Conservation (phyloP, 78 protist species). For the Dictyostelium discoideum region DNA sequence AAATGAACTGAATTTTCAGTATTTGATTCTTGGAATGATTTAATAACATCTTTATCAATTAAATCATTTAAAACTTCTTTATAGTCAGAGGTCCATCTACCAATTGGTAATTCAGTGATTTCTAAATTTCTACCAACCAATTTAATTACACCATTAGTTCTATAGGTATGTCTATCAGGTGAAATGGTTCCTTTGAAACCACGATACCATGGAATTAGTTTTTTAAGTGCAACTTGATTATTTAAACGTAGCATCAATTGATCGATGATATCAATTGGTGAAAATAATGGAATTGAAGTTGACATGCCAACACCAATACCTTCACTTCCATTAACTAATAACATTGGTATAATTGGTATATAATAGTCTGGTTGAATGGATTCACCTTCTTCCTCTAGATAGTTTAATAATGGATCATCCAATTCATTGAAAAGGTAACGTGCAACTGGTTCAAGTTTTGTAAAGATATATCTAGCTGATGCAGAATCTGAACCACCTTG, state of each 20-base stretch:
- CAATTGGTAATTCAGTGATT: constrained; percentile 88
- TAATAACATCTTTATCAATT: constrained; percentile 8
- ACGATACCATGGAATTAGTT: constrained; percentile 38
- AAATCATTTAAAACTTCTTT: constrained; percentile 84
- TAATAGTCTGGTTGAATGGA: constrained; percentile 81
- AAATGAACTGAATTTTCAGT: constrained; percentile 11
- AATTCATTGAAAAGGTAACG: constrained; percentile 88
- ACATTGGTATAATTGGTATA: constrained; percentile 97
- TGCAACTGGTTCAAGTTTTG: constrained; percentile 89
- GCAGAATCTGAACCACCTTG: constrained; percentile 98
- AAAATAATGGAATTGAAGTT: constrained; percentile 21
- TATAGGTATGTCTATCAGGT: background rate
- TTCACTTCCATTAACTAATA: constrained; percentile 97
- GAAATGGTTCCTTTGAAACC: constrained; percentile 49
- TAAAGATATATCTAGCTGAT: constrained; percentile 97
- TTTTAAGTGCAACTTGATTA: constrained; percentile 9
- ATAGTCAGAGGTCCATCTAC: constrained; percentile 87
- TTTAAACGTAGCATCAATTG: background rate
- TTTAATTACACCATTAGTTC: constrained; percentile 28
- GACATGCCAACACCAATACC: constrained; percentile 89
- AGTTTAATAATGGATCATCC: constrained; percentile 60
- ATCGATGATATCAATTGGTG: constrained; percentile 57
- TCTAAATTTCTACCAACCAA: constrained; percentile 39
- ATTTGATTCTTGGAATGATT: background rate
- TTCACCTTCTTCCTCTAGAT: constrained; percentile 96